Percentiles rank a stretch among this genome's conserved stretches.
phyloP scores from a whole-genome alignment of 768 basidiomycete species.

The Tulasnella sp. region DNA sequence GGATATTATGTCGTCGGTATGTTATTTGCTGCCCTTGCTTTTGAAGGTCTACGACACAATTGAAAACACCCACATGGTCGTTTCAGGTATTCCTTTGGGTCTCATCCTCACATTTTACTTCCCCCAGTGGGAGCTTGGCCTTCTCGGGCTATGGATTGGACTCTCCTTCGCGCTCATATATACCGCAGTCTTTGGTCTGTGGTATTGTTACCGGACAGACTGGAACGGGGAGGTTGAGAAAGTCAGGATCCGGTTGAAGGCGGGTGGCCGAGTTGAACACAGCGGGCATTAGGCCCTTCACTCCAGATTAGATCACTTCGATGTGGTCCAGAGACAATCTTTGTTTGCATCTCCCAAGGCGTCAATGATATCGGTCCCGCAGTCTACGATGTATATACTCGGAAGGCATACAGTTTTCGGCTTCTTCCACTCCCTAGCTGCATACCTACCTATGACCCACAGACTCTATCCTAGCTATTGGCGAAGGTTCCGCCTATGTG shows the following conservation, averaged over 20 bases:
- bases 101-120: constrained; percentile 60
- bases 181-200: constrained; percentile 42
- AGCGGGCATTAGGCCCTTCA: background rate
- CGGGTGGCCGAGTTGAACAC: background rate
- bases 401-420: no score
- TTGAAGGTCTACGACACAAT: constrained; percentile 6
- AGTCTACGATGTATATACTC: no score
- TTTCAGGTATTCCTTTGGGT: constrained; percentile 66
- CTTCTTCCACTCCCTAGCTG: no score
- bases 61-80: background rate
- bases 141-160: constrained; percentile 79
- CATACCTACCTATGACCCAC: no score
- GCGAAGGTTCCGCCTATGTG: no score
- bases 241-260: constrained; percentile 31
- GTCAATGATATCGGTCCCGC: no score
- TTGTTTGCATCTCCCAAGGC: no score
- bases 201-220: constrained; percentile 45
- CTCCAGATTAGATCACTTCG: no score
- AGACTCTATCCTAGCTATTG: no score
- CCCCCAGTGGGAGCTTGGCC: constrained; percentile 30
- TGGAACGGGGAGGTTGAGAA: constrained; percentile 61
- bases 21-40: constrained; percentile 10
- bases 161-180: constrained; percentile 57
- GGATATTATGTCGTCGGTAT: constrained; percentile 69
- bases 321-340: no score